These are phyloP conservation scores for Coemansia sp. DNA, from an alignment of 192 early-diverging fungal genomes.

Conservation along the genomic window DNA sequence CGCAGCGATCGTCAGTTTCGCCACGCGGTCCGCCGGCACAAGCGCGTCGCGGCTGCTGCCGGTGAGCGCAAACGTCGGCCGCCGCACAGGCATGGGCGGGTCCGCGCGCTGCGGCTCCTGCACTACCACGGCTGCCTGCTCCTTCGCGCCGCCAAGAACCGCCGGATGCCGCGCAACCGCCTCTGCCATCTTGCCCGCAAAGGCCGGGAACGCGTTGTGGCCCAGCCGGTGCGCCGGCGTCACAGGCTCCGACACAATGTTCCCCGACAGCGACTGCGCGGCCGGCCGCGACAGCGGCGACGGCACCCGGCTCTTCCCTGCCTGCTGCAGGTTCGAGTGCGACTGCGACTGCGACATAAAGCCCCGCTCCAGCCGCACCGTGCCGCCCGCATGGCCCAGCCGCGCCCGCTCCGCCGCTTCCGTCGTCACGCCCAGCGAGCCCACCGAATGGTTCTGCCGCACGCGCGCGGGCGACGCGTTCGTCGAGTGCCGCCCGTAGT, in stretches of 20 bases:
- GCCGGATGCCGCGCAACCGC: too few relatives aligned
- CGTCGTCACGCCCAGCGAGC: neutral
- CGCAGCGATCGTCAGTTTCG: constrained; percentile 4
- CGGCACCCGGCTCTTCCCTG: constrained; percentile 5
- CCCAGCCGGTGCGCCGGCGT: constrained; percentile 18
- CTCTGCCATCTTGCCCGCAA: too few relatives aligned
- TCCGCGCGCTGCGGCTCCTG: too few relatives aligned
- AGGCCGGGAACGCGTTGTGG: constrained; percentile 1
- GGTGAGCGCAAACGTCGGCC: constrained; percentile 7
- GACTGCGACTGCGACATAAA: constrained; percentile 28
- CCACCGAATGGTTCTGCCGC: neutral
- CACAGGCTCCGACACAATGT: constrained; percentile 27
- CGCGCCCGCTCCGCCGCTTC: too few relatives aligned
- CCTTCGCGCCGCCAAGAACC: too few relatives aligned
- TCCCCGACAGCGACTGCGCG: constrained; percentile 13
- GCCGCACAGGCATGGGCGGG: too few relatives aligned
- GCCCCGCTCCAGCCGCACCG: constrained; percentile 16
- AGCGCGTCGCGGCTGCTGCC: too few relatives aligned
- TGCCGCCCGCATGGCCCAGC: neutral
- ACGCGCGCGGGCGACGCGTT: constrained; percentile 14
- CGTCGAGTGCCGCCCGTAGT: constrained; percentile 5
- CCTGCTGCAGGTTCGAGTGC: constrained; percentile 47
- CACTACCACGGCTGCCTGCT: too few relatives aligned
- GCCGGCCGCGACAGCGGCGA: constrained; percentile 16
- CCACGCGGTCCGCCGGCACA: neutral